Base-by-base conservation (phyloP, 2,329 filamentous ascomycete species). In the Albifimbria verrucaria region DNA sequence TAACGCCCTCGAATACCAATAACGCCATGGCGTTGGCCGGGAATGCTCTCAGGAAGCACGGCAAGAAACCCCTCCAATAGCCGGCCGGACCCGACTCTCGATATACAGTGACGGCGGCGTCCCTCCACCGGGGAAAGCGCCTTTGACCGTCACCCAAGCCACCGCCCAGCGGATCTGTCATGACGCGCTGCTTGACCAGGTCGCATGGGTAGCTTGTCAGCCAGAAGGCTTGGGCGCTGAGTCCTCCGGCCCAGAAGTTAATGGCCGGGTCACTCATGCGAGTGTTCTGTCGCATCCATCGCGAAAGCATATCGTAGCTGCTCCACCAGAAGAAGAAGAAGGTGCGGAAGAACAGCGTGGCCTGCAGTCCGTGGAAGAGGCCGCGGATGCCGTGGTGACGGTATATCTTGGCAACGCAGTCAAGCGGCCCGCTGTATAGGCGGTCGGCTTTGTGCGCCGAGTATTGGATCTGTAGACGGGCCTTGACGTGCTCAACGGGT, bases 261-360 rank as follows among this genome's bases (percentile, higher is more conserved):
- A 97, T 80, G 1, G 86, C 86, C 0, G 94, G 91, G 0, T 85
- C 83, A 51, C 88, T 88, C 51, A 97, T 74, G 12, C 62, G 72
- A 2, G 92, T 96, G 62, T 85, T 77, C 18, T 82, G 71, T 51
- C 82, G 77, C 66, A 97, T 76, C 54, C 79, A 73, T 21, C 83
- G 79, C 5, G 90, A 89, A 61, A 97, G 81, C 25, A 96, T 62
- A 64, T 97, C 93, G 75, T 99, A 99, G 55, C 86, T 89, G n/a
- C 87, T 86, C 94, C 94, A 99, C 92, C 92, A 97, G 76, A 88
- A 94, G 80, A 96, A 97, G 79, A 99, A 99, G 75, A 93, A 96
- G 15, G 86, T 85, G 18, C 94, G 83, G 76, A 97, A 97, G 47
- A 97, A 72, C 48, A 97, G 76, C 0, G 94, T 97, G 1, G 94